These are phyloP conservation scores for Austroboletus novae-zelandiae DNA, from an alignment of 1,284 basidiomycete species.

Conservation along the genomic window DNA sequence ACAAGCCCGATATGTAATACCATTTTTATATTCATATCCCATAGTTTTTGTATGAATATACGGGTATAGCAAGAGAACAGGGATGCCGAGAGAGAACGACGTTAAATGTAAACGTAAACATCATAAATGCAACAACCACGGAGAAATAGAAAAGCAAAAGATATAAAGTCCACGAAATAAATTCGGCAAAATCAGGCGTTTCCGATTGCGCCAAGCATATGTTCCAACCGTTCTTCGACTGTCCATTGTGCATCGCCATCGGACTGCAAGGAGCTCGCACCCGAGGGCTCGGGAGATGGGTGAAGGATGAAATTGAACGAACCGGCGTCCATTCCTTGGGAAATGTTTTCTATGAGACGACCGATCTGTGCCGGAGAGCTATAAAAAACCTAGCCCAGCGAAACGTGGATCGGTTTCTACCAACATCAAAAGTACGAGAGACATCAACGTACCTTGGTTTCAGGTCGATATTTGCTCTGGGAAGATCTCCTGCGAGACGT, in stretches of 20 bases:
- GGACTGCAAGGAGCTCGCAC: slow-evolving; percentile 58
- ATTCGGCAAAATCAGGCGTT: slow-evolving; percentile 30
- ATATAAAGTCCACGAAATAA: slow-evolving; percentile 14
- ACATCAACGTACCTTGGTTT: slow-evolving; percentile 65
- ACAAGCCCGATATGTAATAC: slow-evolving; percentile 13
- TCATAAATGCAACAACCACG: slow-evolving; percentile 5
- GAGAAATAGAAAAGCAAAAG: slow-evolving; percentile 9
- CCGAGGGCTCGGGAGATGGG: slow-evolving; percentile 47
- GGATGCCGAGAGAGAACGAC: not conserved
- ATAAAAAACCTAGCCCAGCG: slow-evolving; percentile 64
- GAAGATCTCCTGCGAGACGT: slow-evolving; percentile 55
- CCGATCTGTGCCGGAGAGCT: slow-evolving; percentile 75
- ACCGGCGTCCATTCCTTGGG: slow-evolving; percentile 73
- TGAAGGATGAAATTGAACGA: slow-evolving; percentile 68
- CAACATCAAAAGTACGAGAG: slow-evolving; percentile 13
- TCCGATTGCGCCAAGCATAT: slow-evolving; percentile 63
- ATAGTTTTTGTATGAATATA: slow-evolving; percentile 33
- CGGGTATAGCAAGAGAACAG: slow-evolving; percentile 23
- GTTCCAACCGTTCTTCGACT: slow-evolving; percentile 72
- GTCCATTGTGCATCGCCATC: slow-evolving; percentile 64
- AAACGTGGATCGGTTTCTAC: slow-evolving; percentile 3
- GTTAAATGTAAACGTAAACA: not conserved
- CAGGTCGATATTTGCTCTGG: slow-evolving; percentile 59
- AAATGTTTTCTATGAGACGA: slow-evolving; percentile 75
- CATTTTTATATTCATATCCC: slow-evolving; percentile 33